A percentile compares a stretch with the other conserved stretches of the same genome.
Conservation (phyloP, 306 rosid genomes). For the Dalbergia cochinchinensis region DNA sequence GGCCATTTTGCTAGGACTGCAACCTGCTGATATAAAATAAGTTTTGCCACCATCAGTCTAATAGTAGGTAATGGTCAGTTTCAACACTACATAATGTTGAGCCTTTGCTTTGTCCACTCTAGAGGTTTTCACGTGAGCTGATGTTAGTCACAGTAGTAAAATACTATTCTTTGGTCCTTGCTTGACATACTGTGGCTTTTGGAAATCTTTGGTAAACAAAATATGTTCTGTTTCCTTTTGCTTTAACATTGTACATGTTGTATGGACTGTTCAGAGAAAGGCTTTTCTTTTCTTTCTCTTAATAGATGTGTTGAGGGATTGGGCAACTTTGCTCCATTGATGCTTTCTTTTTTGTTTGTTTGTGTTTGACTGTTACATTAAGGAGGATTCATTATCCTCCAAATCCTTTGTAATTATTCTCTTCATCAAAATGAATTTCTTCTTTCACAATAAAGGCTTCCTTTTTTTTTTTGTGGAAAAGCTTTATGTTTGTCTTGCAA, state of each 20-base stretch:
- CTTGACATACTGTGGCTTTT: background rate
- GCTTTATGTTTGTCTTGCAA: background rate
- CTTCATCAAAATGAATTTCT: background rate
- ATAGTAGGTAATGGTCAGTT: background rate
- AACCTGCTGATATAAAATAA: background rate
- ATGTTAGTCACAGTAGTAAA: background rate
- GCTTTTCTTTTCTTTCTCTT: background rate
- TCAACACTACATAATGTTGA: too few relatives aligned
- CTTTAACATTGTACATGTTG: background rate
- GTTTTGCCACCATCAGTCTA: background rate
- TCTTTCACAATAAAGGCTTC: too few relatives aligned
- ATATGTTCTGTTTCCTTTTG: background rate
- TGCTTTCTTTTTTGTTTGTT: background rate
- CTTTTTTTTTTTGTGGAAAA: too few relatives aligned
- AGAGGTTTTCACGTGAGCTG: too few relatives aligned
- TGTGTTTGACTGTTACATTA: background rate
- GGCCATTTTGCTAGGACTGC: slow-evolving; percentile 3
- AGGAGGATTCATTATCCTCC: background rate
- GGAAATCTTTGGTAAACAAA: background rate
- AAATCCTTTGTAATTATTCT: background rate
- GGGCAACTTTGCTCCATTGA: background rate
- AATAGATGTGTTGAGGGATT: background rate
- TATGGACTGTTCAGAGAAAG: background rate
- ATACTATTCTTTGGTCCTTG: too few relatives aligned
- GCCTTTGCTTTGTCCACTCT: too few relatives aligned